Evolutionary conservation across 129 eudicot species (phyloP), one percentile per base, ranked within the genome.

Genomic region (Helichrysum umbraculigerum): DNA sequence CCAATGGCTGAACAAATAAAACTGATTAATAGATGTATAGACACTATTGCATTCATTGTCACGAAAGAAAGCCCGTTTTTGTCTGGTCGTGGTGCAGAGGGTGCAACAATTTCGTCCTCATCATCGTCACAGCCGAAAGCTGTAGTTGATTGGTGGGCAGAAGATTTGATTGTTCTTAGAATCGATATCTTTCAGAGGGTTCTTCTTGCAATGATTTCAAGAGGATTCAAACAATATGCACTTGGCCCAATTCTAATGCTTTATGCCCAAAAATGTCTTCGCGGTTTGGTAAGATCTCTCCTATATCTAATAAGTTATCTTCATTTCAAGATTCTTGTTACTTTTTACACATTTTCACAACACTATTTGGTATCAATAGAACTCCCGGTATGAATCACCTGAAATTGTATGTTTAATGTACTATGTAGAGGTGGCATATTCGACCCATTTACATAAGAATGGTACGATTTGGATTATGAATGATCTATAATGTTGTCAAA

Each of bases 101-200:
- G 86, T 19, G 44, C 29, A n/a, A 78, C 86, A 52, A 78, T 83
- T 65, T 66, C 78, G 11, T 75, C 79, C 15, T 77, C 80, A 3
- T 74, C 81, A 30, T 77, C 70, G 4, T 59, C 86, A 35, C 76
- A 81, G 57, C 76, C 81, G 4, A 91, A 82, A 71, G 87, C 84
- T 61, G 78, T 87, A 2, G 89, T 89, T 39, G 96, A 95, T 78
- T 95, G 99, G 99, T 95, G 99, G 99, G 99, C 97, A 42, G 99
- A 95, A 73, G 99, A 95, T 86, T 72, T 95, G 60, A 82, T 86
- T 52, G 83, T 85, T 47, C 87, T 95, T 16, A 81, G 96, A 67
- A 88, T 95, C 30, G 97, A 87, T 85, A 64, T 89, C 25, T 95
- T 95, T 73, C 99, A 91, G 69, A 79, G 99, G 86, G 96, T 91